phyloP scores from a whole-genome alignment of 2,329 filamentous ascomycete genomes.

The Keithomyces neogunnii region DNA sequence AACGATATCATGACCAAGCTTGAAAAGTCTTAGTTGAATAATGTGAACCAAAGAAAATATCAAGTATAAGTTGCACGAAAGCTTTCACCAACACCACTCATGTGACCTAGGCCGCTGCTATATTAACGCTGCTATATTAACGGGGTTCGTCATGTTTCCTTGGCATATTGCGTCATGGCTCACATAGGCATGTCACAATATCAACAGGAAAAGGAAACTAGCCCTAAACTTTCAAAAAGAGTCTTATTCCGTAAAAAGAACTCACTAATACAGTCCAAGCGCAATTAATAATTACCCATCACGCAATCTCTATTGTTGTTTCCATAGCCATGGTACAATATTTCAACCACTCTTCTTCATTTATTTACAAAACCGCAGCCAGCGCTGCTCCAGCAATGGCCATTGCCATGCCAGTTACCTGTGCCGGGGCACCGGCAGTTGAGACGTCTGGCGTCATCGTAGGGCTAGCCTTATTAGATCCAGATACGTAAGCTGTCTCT shows the following conservation, averaged over 20 bases:
- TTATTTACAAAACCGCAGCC: slow-evolving; percentile 17
- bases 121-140: too few relatives aligned
- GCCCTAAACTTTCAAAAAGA: neutral
- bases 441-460: neutral
- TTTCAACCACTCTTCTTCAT: neutral
- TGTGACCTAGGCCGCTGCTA: too few relatives aligned
- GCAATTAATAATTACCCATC: neutral
- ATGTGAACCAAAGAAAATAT: too few relatives aligned
- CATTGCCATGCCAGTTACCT: slow-evolving; percentile 14
- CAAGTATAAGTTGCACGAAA: too few relatives aligned
- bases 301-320: neutral
- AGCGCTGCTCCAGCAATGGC: slow-evolving; percentile 20
- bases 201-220: slow-evolving; percentile 1
- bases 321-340: neutral
- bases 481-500: neutral
- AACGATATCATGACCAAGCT: neutral
- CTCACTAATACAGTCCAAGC: neutral
- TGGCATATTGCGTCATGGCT: too few relatives aligned
- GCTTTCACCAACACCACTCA: too few relatives aligned
- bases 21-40: neutral
- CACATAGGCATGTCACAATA: neutral
- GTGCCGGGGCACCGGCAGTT: slow-evolving; percentile 17
- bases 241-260: neutral
- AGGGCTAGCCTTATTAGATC: neutral
- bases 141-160: too few relatives aligned